These are phyloP conservation scores for Marchantia paleacea DNA, from an alignment of 225 moss, liverwort and hornwort genomes.

Conservation along the genomic window DNA sequence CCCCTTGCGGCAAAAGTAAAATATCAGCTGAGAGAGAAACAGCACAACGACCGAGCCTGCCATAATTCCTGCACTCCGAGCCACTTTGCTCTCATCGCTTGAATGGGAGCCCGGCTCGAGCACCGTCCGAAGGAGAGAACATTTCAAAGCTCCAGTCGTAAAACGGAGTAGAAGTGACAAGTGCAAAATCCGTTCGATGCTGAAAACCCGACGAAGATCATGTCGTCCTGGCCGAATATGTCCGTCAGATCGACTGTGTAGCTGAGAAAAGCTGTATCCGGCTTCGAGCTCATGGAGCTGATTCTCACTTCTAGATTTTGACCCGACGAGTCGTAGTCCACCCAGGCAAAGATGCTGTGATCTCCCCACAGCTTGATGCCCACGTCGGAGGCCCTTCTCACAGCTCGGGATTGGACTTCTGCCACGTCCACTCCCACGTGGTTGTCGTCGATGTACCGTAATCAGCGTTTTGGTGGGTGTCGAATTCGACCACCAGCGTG, in stretches of 20 bases:
- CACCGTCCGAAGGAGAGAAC: too few relatives aligned
- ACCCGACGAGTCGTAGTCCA: background rate
- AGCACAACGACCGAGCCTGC: background rate
- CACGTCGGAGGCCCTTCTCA: background rate
- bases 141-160: background rate
- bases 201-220: background rate
- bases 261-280: background rate
- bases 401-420: background rate
- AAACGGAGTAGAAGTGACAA: conserved; percentile 8
- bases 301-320: conserved; percentile 7
- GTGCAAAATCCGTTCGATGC: conserved; percentile 3
- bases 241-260: background rate
- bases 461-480: background rate
- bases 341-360: background rate
- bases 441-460: too few relatives aligned
- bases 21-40: background rate
- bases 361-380: background rate
- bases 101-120: too few relatives aligned
- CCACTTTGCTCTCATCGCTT: too few relatives aligned
- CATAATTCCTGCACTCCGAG: too few relatives aligned
- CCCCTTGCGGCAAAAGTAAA: background rate
- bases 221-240: background rate
- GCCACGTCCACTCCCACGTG: conserved; percentile 1
- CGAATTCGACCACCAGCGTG: background rate
- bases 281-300: background rate